Evolutionary conservation across 257 asterid genomes (phyloP), one percentile per base, ranked within the genome.

Genomic region (Leptodermis oblonga): DNA sequence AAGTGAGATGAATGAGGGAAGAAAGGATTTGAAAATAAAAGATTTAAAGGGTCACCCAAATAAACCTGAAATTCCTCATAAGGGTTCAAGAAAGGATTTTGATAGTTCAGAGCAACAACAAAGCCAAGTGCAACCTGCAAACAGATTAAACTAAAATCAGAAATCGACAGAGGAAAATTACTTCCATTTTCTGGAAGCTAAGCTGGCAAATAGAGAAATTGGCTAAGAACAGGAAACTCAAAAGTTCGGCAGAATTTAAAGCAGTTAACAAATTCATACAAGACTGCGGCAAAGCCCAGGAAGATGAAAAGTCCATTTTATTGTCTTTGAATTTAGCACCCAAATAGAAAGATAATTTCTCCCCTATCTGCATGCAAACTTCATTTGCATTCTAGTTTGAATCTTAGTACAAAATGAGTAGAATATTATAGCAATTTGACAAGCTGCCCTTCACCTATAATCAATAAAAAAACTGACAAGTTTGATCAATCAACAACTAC

Each of bases 1-100:
- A 62, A 3, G 20, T 36, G 70, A 22, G 36, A 68, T 5, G 49
- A 39, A 65, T 23, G 72, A 41, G 67, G 65, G 64, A 60, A 51
- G 67, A 63, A 49, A 60, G 54, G 28, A 52, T 63, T 34, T 25
- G 55, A 59, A 79, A 70, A n/a, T 12, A 22, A 58, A 43, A 73
- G 42, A 43, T 15, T 7, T 11, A 73, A 15, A 65, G 42, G 5
- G 18, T 39, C 60, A 25, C 43, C 49, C 52, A 69, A 70, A 37
- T 59, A 54, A 80, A 93, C 99, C 99, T 93, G 99, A 78, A 87
- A 93, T 80, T 93, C 97, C 84, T 93, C 99, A 56, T 90, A 93
- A 26, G 97, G 96, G 75, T 87, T 90, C 84, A 93, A 72, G 86
- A 81, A 90, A 70, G 99, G 97, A 76, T 90, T 93, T 37, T 71